These are phyloP conservation scores for Phytophthora boehmeriae DNA, from an alignment of 352 stramenopile genomes.

Conservation along the genomic window DNA sequence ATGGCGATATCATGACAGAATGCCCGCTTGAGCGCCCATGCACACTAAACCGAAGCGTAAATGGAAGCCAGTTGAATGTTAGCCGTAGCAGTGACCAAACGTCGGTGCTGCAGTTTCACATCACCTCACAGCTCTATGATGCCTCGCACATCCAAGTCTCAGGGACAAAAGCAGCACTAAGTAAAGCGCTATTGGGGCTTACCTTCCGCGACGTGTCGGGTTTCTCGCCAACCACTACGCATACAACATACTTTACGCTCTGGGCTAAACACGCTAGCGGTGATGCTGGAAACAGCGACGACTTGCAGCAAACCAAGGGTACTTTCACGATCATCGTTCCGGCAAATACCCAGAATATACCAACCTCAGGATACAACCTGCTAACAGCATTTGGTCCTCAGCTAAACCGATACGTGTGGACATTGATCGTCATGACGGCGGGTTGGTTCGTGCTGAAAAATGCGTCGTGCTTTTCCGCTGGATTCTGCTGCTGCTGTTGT, in stretches of 20 bases:
- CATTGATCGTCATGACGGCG: constrained; percentile 26
- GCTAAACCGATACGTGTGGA: constrained; percentile 44
- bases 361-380: constrained; percentile 14
- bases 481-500: constrained; percentile 67
- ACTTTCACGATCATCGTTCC: constrained; percentile 41
- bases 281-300: constrained; percentile 9
- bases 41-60: constrained; percentile 38
- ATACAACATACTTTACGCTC: constrained; percentile 45
- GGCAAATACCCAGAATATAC: constrained; percentile 5
- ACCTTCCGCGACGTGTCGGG: constrained; percentile 40
- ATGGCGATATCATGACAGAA: constrained; percentile 58
- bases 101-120: constrained; percentile 28
- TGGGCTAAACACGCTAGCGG: constrained; percentile 38
- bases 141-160: constrained; percentile 48
- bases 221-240: constrained; percentile 19
- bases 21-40: constrained; percentile 62
- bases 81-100: constrained; percentile 22
- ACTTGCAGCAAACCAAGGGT: constrained; percentile 12
- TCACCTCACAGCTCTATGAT: constrained; percentile 46
- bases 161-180: constrained; percentile 45
- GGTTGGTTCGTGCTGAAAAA: constrained; percentile 58
- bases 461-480: constrained; percentile 46
- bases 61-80: constrained; percentile 30
- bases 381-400: constrained; percentile 29
- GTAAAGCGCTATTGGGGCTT: constrained; percentile 39